Percentiles rank a stretch among this genome's conserved stretches.
Conservation (phyloP, 2,329 filamentous ascomycete species). For the Orbilia quercus region DNA sequence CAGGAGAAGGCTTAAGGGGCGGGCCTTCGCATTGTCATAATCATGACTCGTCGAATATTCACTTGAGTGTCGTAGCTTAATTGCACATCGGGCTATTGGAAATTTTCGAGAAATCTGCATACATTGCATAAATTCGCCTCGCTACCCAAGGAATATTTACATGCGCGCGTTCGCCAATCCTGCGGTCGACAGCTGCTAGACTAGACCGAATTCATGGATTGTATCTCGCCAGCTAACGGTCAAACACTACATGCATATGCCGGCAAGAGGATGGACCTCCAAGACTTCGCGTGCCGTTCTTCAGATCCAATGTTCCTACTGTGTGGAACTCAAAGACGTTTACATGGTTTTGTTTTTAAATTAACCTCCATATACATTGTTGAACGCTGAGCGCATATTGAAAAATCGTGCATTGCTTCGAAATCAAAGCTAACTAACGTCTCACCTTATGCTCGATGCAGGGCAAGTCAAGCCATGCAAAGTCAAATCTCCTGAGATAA, state of each 20-base stretch:
- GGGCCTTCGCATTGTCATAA: constrained; percentile 6
- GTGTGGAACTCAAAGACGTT: not conserved
- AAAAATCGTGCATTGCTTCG: no score
- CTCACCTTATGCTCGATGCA: constrained; percentile 38
- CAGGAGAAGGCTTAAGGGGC: no score
- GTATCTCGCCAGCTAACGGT: constrained; percentile 19
- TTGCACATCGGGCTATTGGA: constrained; percentile 4
- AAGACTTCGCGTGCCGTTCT: not conserved
- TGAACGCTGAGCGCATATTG: no score
- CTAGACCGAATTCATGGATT: not conserved
- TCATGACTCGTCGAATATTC: constrained; percentile 3
- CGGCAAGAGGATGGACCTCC: not conserved
- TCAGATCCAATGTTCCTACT: not conserved
- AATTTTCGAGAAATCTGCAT: constrained; percentile 10
- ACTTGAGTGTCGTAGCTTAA: constrained; percentile 4
- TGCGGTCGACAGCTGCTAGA: constrained; percentile 1
- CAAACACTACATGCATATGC: constrained; percentile 19
- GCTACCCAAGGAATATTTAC: no score
- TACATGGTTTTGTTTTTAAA: not conserved
- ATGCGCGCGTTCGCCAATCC: constrained; percentile 12
- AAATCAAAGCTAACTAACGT: not conserved
- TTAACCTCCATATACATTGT: not conserved
- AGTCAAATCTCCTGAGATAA: constrained; percentile 17
- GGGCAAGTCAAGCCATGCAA: constrained; percentile 28
- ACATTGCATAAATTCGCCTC: constrained; percentile 13